Percentiles rank a stretch among this genome's conserved stretches.
Conservation (phyloP, 2,329 filamentous ascomycete species). For the Penicillium occitanis region DNA sequence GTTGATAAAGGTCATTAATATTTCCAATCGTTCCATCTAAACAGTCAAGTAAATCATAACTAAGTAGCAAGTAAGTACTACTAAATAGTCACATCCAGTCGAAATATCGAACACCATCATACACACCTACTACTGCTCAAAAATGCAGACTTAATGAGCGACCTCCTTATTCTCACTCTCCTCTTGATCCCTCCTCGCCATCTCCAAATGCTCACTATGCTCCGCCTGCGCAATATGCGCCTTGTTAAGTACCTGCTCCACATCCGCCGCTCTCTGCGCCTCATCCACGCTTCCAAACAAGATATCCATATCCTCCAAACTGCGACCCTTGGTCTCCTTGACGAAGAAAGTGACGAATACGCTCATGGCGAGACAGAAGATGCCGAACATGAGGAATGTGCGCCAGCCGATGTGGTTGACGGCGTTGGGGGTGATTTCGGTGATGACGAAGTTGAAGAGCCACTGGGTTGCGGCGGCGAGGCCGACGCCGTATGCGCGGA, state of each 20-base stretch:
- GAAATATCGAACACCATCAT: neutral
- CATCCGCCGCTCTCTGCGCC: conserved; percentile 21
- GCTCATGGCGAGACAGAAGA: conserved; percentile 37
- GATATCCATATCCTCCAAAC: conserved; percentile 44
- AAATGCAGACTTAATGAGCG: neutral
- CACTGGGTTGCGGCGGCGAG: conserved; percentile 40
- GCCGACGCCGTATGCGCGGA: conserved; percentile 41
- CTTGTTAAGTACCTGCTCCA: conserved; percentile 19
- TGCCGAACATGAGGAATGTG: conserved; percentile 44
- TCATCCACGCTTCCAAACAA: conserved; percentile 20
- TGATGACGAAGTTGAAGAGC: conserved; percentile 47
- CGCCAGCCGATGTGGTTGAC: conserved; percentile 42
- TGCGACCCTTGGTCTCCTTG: conserved; percentile 42
- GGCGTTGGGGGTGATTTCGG: conserved; percentile 43
- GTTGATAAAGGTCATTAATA: neutral
- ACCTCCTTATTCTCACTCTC: neutral
- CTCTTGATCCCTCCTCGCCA: neutral
- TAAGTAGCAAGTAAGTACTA: neutral
- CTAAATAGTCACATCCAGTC: neutral
- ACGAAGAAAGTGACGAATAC: conserved; percentile 39
- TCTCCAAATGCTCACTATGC: conserved; percentile 2
- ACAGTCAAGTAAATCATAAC: neutral
- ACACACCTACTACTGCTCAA: neutral
- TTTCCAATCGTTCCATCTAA: neutral
- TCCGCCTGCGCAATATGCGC: conserved; percentile 9